A percentile compares a stretch with the other conserved stretches of the same genome.
phyloP scores from a whole-genome alignment of 83 land plant genomes.

The Isoetes engelmannii region DNA sequence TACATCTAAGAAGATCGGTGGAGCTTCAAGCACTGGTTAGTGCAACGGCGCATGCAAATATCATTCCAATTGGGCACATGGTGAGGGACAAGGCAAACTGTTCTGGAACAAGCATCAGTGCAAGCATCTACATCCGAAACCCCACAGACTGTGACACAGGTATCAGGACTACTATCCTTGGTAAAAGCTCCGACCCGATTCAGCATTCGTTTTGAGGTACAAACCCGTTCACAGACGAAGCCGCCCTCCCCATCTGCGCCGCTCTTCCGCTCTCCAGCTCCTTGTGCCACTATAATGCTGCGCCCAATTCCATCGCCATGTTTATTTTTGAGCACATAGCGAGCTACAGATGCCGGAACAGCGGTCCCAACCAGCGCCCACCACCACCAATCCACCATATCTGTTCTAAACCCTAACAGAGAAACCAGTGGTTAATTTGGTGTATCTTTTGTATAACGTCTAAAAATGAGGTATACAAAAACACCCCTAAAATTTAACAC shows the following conservation, averaged over 20 bases:
- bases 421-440: too few relatives aligned
- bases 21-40: conserved; percentile 64
- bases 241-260: conserved; percentile 35
- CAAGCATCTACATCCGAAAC: conserved; percentile 87
- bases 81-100: conserved; percentile 84
- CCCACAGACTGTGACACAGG: conserved; percentile 89
- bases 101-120: conserved; percentile 76
- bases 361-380: conserved; percentile 52
- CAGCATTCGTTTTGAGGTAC: conserved; percentile 78
- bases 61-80: conserved; percentile 97
- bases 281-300: conserved; percentile 43
- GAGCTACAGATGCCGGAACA: conserved; percentile 62
- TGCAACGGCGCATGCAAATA: conserved; percentile 70
- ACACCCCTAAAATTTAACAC: too few relatives aligned
- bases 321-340: conserved; percentile 48
- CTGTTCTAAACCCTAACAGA: neutral
- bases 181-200: conserved; percentile 79
- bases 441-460: too few relatives aligned
- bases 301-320: conserved; percentile 39
- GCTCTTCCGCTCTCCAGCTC: conserved; percentile 47
- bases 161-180: conserved; percentile 67
- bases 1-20: neutral
- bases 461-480: too few relatives aligned
- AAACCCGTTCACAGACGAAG: conserved; percentile 78
- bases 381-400: conserved; percentile 95